phyloP scores from a whole-genome alignment of 352 stramenopile genomes.

The Phytophthora foliorum region DNA sequence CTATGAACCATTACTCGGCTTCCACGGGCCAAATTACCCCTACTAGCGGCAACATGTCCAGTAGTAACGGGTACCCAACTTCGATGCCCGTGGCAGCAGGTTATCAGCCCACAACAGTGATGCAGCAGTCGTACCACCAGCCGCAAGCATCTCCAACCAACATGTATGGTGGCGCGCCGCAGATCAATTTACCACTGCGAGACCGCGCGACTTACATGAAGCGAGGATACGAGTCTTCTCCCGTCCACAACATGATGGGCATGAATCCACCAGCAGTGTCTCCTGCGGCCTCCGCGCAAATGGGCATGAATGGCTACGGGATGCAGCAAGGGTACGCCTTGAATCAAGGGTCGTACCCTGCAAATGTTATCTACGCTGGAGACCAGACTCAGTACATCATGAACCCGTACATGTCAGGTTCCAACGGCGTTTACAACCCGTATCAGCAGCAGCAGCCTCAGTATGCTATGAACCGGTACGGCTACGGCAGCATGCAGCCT shows the following conservation, averaged over 20 bases:
- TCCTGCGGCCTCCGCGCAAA: conserved; percentile 29
- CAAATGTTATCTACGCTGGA: conserved; percentile 49
- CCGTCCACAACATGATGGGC: conserved; percentile 41
- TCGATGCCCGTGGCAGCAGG: conserved; percentile 28
- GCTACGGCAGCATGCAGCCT: conserved; percentile 45
- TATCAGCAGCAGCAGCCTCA: conserved; percentile 64
- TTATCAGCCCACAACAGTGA: conserved; percentile 35
- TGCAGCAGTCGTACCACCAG: conserved; percentile 46
- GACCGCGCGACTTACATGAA: conserved; percentile 68
- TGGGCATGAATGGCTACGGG: conserved; percentile 38
- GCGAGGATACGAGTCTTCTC: conserved; percentile 46
- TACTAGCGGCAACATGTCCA: conserved; percentile 25
- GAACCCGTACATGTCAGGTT: conserved; percentile 42
- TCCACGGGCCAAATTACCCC: conserved; percentile 25
- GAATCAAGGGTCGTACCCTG: conserved; percentile 41
- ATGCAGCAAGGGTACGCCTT: conserved; percentile 45
- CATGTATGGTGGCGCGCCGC: conserved; percentile 41
- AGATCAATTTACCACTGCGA: conserved; percentile 73
- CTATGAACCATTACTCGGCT: conserved; percentile 40
- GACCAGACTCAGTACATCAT: conserved; percentile 41
- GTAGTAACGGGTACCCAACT: conserved; percentile 34
- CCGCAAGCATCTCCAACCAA: conserved; percentile 48
- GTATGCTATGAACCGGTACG: conserved; percentile 57
- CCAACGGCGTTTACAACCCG: conserved; percentile 39
- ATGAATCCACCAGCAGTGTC: conserved; percentile 42